These are phyloP conservation scores for Senna tora DNA, from an alignment of 306 rosid genomes.

Conservation along the genomic window DNA sequence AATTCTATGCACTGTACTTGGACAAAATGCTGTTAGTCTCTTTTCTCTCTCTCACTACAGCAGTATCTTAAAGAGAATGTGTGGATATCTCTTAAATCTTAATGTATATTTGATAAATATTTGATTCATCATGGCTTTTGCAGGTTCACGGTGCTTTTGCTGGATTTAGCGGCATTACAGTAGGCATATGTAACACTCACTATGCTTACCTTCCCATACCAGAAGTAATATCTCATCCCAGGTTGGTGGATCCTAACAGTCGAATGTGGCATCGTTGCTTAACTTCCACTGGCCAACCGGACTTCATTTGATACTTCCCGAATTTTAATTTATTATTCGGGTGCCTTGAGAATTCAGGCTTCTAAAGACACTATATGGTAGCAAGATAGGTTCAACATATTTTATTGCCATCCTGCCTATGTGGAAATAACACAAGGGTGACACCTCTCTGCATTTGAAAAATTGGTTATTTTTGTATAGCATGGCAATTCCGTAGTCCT, in stretches of 20 bases:
- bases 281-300: constrained; percentile 99
- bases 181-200: constrained; percentile 95
- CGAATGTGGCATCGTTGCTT: constrained; percentile 99
- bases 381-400: constrained; percentile 42
- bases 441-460: constrained; percentile 34
- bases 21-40: constrained; percentile 93
- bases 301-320: constrained; percentile 53
- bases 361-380: constrained; percentile 44
- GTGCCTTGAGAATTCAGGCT: constrained; percentile 45
- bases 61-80: background rate
- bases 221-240: constrained; percentile 85
- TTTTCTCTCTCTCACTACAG: constrained; percentile 28
- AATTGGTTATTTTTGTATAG: constrained; percentile 50
- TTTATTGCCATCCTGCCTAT: constrained; percentile 30
- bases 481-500: constrained; percentile 38
- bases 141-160: constrained; percentile 99
- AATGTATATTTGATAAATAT: constrained; percentile 12
- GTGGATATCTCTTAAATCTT: background rate
- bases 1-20: constrained; percentile 90
- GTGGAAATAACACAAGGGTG: constrained; percentile 61
- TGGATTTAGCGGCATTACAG: constrained; percentile 93
- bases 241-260: constrained; percentile 87
- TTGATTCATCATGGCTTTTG: constrained; percentile 31
- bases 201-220: constrained; percentile 94
- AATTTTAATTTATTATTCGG: constrained; percentile 34